A percentile compares a stretch with the other conserved stretches of the same genome.
These are phyloP conservation scores for Boletus tylopilopsis DNA, from an alignment of 768 basidiomycete genomes.

Conservation along the genomic window DNA sequence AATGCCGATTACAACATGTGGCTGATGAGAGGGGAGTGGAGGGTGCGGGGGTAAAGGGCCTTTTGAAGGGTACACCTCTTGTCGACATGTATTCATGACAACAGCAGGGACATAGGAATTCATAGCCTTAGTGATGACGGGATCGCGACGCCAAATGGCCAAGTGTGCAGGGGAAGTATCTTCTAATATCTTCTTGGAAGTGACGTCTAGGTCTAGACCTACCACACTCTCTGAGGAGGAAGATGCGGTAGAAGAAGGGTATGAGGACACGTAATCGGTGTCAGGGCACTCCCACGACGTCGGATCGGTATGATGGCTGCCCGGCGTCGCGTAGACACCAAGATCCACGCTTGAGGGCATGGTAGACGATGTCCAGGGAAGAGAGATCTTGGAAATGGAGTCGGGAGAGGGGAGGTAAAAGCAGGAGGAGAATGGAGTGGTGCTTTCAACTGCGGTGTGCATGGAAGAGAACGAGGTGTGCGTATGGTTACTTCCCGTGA, in stretches of 20 bases:
- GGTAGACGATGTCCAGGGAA: constrained; percentile 30
- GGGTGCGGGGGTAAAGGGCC: constrained; percentile 8
- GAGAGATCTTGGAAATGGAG: constrained; percentile 36
- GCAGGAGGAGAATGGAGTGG: constrained; percentile 55
- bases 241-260: constrained; percentile 42
- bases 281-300: constrained; percentile 44
- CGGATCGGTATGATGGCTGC: constrained; percentile 51
- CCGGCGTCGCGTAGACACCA: constrained; percentile 38
- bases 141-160: constrained; percentile 32
- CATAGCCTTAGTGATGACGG: constrained; percentile 22
- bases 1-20: constrained; percentile 9
- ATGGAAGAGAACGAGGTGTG: constrained; percentile 54
- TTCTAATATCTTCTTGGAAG: constrained; percentile 31
- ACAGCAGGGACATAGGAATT: constrained; percentile 23
- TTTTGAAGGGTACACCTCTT: constrained; percentile 15
- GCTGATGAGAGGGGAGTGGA: constrained; percentile 11
- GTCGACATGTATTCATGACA: constrained; percentile 27
- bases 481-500: constrained; percentile 42
- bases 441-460: constrained; percentile 69
- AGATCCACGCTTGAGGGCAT: constrained; percentile 39
- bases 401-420: constrained; percentile 49
- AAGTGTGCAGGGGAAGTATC: constrained; percentile 30
- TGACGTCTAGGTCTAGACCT: constrained; percentile 28
- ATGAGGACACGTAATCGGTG: constrained; percentile 46
- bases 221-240: constrained; percentile 34